Evolutionary conservation across 2,329 filamentous ascomycete genomes (phyloP).

Genomic region (Aschersonia sp.): DNA sequence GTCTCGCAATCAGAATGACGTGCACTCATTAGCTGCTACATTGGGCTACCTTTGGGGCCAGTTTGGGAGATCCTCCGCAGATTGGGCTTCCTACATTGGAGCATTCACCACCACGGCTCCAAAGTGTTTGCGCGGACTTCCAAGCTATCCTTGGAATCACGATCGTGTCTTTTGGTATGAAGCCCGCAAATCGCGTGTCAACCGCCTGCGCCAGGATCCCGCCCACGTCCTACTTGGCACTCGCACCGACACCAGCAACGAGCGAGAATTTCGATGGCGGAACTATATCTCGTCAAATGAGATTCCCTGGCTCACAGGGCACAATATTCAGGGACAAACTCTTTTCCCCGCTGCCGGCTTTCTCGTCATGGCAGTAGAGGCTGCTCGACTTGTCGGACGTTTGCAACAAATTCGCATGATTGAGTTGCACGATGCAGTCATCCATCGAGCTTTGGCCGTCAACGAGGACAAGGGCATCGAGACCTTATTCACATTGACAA

Average conservation of each 20-base stretch:
- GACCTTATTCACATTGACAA: background rate
- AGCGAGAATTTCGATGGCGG: slow-evolving; percentile 5
- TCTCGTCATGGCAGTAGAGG: slow-evolving; percentile 15
- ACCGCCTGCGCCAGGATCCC: background rate
- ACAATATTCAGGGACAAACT: slow-evolving; percentile 8
- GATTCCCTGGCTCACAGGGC: slow-evolving; percentile 17
- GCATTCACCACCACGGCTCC: background rate
- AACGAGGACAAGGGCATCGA: background rate
- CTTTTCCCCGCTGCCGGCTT: slow-evolving; percentile 24
- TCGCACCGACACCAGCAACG: background rate
- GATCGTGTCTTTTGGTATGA: background rate
- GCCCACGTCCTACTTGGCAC: background rate
- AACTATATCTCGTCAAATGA: slow-evolving; percentile 9
- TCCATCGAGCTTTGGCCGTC: background rate
- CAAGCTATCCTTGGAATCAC: background rate
- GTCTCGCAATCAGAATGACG: background rate
- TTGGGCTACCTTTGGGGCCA: background rate
- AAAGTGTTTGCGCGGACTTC: background rate
- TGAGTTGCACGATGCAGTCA: background rate
- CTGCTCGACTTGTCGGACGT: background rate
- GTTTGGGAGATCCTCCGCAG: background rate
- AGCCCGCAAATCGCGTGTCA: background rate
- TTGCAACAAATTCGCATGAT: background rate
- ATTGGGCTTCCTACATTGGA: background rate
- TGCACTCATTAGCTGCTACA: background rate